Conservation (phyloP, 2,329 filamentous ascomycete genomes). For the Aspergillus tamarii region DNA sequence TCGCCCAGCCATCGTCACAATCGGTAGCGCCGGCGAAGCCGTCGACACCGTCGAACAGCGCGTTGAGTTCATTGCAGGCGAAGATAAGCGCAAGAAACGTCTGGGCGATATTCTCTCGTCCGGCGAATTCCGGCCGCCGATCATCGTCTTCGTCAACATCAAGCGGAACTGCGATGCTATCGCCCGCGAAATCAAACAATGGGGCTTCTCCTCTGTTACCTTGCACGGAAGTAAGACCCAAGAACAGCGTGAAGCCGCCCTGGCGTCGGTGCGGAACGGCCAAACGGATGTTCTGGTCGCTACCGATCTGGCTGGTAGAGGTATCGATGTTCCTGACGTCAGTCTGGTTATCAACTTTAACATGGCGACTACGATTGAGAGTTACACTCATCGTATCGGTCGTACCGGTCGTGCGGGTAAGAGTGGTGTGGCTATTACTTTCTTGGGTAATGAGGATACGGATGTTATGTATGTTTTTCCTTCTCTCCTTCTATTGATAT, state of each 20-base stretch:
- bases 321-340: constrained; percentile 97
- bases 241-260: constrained; percentile 92
- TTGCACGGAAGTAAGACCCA: constrained; percentile 96
- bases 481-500: constrained; percentile 1
- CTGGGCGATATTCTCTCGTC: constrained; percentile 86
- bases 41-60: constrained; percentile 98
- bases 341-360: constrained; percentile 97
- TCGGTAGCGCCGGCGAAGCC: constrained; percentile 91
- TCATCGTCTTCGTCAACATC: constrained; percentile 99
- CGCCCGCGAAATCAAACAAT: constrained; percentile 88
- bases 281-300: constrained; percentile 87
- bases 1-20: constrained; percentile 88
- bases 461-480: constrained; percentile 71
- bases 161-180: constrained; percentile 98
- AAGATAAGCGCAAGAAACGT: constrained; percentile 96
- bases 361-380: constrained; percentile 91
- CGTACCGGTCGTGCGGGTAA: constrained; percentile 97
- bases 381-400: constrained; percentile 94
- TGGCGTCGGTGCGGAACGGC: constrained; percentile 80
- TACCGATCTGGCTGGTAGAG: constrained; percentile 91
- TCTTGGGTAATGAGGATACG: constrained; percentile 84
- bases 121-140: constrained; percentile 79
- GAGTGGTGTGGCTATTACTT: constrained; percentile 93
- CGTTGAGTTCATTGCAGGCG: constrained; percentile 85
- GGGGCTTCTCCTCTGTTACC: constrained; percentile 88